Conservation (phyloP, 129 eudicot genomes). For the Solidago caesia region DNA sequence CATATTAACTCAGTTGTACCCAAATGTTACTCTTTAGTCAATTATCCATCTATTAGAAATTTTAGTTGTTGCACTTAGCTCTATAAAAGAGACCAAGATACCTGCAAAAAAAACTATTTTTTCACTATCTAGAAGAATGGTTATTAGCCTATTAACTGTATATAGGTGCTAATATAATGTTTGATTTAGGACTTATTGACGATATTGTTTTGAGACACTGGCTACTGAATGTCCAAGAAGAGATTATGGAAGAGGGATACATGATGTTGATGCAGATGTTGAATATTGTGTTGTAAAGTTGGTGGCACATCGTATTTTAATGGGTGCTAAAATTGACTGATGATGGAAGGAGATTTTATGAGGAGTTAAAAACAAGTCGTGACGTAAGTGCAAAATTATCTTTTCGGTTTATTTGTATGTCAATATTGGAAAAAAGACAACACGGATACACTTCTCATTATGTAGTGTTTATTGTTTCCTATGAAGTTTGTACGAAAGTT, state of each 20-base stretch:
- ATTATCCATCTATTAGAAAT: neutral
- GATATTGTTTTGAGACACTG: slow-evolving; percentile 90
- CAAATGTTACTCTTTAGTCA: neutral
- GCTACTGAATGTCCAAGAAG: slow-evolving; percentile 96
- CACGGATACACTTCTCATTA: neutral
- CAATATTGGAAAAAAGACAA: neutral
- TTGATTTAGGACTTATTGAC: slow-evolving; percentile 77
- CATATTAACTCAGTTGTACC: too few relatives aligned
- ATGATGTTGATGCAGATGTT: slow-evolving; percentile 88
- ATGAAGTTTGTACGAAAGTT: neutral
- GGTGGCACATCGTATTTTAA: slow-evolving; percentile 91
- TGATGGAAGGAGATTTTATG: slow-evolving; percentile 95
- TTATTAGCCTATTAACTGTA: neutral
- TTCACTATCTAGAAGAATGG: neutral
- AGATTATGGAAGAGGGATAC: slow-evolving; percentile 90
- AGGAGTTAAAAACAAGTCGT: slow-evolving; percentile 92
- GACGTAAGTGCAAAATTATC: slow-evolving; percentile 52
- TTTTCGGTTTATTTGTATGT: neutral
- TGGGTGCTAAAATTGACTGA: slow-evolving; percentile 99
- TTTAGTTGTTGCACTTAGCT: too few relatives aligned
- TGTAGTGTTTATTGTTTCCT: neutral
- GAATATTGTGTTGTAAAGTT: slow-evolving; percentile 90
- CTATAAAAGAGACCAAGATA: too few relatives aligned
- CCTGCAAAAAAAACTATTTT: neutral
- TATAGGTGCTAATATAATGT: slow-evolving; percentile 11